phyloP scores from a whole-genome alignment of 2,329 filamentous ascomycete species.

The Amphichorda felina region DNA sequence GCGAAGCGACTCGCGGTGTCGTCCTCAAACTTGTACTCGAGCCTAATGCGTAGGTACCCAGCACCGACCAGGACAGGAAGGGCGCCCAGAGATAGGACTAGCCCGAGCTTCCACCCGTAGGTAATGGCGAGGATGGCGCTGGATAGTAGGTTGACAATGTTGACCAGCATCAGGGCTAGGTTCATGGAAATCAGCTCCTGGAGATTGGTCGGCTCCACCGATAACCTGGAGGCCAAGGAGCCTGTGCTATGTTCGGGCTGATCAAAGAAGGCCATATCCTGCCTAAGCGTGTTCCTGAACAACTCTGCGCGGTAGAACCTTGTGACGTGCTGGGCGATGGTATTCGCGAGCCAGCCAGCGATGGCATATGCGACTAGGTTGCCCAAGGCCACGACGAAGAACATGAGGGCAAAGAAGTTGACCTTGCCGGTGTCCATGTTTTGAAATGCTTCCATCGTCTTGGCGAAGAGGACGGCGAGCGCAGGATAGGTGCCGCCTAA shows the following conservation, averaged over 20 bases:
- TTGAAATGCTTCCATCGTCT: conserved; percentile 25
- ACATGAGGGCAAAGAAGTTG: conserved; percentile 45
- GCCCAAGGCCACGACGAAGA: conserved; percentile 37
- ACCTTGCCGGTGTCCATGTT: conserved; percentile 18
- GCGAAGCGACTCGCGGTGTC: conserved; percentile 30
- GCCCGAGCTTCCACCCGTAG: conserved; percentile 36
- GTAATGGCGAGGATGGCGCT: conserved; percentile 31
- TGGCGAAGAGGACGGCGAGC: conserved; percentile 26
- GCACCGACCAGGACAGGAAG: conserved; percentile 30
- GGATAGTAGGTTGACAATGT: conserved; percentile 30
- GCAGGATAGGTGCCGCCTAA: conserved; percentile 25
- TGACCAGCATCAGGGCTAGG: conserved; percentile 31
- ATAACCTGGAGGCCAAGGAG: conserved; percentile 22
- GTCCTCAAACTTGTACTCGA: conserved; percentile 33
- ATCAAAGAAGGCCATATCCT: conserved; percentile 39
- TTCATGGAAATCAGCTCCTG: conserved; percentile 39
- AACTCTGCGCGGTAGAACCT: conserved; percentile 22
- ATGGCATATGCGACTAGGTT: conserved; percentile 30
- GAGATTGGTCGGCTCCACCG: conserved; percentile 29
- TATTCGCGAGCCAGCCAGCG: conserved; percentile 22
- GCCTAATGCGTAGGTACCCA: conserved; percentile 34
- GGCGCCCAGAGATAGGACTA: conserved; percentile 32
- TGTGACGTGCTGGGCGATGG: conserved; percentile 22
- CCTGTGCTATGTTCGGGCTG: conserved; percentile 22
- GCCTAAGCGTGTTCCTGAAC: conserved; percentile 40